Conservation (phyloP, 2,329 filamentous ascomycete genomes). For the Aspergillus texensis region DNA sequence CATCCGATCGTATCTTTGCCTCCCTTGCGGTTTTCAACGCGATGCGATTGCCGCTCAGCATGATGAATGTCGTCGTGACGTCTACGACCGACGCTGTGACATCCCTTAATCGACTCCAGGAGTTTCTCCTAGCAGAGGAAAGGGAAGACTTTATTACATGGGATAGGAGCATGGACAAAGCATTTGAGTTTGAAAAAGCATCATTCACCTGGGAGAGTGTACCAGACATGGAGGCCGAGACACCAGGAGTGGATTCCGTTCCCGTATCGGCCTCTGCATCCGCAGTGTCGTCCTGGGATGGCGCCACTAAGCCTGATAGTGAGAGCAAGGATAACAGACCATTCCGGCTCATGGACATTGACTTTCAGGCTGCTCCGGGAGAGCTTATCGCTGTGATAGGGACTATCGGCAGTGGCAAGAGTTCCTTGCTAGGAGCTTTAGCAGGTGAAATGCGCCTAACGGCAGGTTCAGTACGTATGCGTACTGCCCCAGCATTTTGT, state of each 20-base stretch:
- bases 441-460: slow-evolving; percentile 80
- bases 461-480: slow-evolving; percentile 68
- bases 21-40: slow-evolving; percentile 93
- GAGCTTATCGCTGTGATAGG: slow-evolving; percentile 64
- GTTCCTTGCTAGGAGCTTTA: slow-evolving; percentile 81
- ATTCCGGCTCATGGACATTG: slow-evolving; percentile 45
- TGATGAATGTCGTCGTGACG: slow-evolving; percentile 84
- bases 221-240: slow-evolving; percentile 15
- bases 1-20: slow-evolving; percentile 82
- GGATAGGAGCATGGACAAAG: slow-evolving; percentile 46
- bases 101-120: slow-evolving; percentile 81
- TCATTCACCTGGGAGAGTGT: slow-evolving; percentile 72
- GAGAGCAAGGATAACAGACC: slow-evolving; percentile 24
- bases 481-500: slow-evolving; percentile 83
- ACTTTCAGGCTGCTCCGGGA: slow-evolving; percentile 38
- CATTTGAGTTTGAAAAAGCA: slow-evolving; percentile 70
- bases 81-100: slow-evolving; percentile 88
- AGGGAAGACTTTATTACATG: too few relatives aligned
- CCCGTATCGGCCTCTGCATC: slow-evolving; percentile 9
- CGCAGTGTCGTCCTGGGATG: neutral
- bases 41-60: slow-evolving; percentile 83
- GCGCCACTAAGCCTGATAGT: neutral
- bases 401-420: slow-evolving; percentile 79
- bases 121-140: slow-evolving; percentile 86
- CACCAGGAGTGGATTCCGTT: neutral